Percentiles rank a stretch among this genome's conserved stretches.
These are phyloP conservation scores for Orbilia brochopaga DNA, from an alignment of 2,329 filamentous ascomycete species.

Conservation along the genomic window DNA sequence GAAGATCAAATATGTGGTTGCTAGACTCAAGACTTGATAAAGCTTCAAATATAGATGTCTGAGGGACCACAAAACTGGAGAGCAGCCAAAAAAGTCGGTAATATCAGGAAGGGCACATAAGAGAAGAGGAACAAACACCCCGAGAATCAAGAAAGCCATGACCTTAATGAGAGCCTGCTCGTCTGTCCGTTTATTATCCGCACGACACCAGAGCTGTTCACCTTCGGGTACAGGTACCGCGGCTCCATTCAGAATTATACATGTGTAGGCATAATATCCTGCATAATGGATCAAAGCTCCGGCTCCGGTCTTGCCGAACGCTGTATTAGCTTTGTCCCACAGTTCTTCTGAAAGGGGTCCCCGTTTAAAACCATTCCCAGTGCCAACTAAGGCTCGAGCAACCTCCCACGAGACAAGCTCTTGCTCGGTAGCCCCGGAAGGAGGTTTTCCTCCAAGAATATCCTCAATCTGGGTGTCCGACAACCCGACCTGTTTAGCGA, in stretches of 20 bases:
- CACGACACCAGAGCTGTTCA: background rate
- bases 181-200: no score
- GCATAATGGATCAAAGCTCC: background rate
- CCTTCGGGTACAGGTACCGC: background rate
- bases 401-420: constrained; percentile 15
- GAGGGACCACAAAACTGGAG: no score
- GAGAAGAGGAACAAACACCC: background rate
- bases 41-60: no score
- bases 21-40: no score
- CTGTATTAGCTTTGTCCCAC: background rate
- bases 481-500: constrained; percentile 7
- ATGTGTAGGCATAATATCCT: constrained; percentile 1
- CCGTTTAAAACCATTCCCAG: background rate
- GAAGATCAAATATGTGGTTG: no score
- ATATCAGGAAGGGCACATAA: no score
- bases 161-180: no score
- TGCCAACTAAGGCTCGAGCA: constrained; percentile 9
- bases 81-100: no score
- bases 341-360: background rate
- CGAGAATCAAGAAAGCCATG: background rate
- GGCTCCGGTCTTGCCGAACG: background rate
- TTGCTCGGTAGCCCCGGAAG: constrained; percentile 5
- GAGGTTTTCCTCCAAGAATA: constrained; percentile 10
- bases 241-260: constrained; percentile 2
- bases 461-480: constrained; percentile 15